Conservation (phyloP, 768 basidiomycete genomes). For the Collybiopsis confluens region DNA sequence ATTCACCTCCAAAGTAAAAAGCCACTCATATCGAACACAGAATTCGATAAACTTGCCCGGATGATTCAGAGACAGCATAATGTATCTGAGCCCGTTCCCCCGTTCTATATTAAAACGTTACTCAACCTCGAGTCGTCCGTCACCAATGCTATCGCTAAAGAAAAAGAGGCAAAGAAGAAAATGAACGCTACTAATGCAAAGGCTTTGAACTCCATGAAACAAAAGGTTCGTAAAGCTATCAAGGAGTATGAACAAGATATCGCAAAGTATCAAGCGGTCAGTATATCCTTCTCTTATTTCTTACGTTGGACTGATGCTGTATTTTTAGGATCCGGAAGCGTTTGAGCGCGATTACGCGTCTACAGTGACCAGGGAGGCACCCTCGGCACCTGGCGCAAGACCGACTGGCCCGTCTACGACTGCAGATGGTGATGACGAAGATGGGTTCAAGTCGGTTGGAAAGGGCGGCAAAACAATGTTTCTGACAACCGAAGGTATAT, state of each 20-base stretch:
- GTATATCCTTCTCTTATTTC: constrained; percentile 15
- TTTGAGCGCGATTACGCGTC: constrained; percentile 76
- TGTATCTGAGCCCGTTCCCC: constrained; percentile 79
- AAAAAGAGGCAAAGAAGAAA: constrained; percentile 93
- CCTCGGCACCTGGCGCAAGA: constrained; percentile 31
- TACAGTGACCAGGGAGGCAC: constrained; percentile 42
- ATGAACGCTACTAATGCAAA: constrained; percentile 93
- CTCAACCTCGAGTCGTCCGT: constrained; percentile 72
- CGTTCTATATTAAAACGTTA: constrained; percentile 78
- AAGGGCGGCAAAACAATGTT: constrained; percentile 83
- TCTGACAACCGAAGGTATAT: constrained; percentile 80
- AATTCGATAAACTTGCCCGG: constrained; percentile 93
- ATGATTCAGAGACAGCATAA: constrained; percentile 88
- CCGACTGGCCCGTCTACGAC: constrained; percentile 28
- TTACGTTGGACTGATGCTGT: background rate
- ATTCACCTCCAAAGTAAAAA: constrained; percentile 18
- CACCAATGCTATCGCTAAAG: constrained; percentile 69
- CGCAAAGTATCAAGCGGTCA: constrained; percentile 73
- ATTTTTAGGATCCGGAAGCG: constrained; percentile 74
- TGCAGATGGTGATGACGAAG: constrained; percentile 44
- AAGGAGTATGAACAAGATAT: constrained; percentile 87
- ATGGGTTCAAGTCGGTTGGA: constrained; percentile 87
- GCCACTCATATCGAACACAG: constrained; percentile 33
- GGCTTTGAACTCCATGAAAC: constrained; percentile 95
- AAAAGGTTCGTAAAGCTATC: constrained; percentile 87